Conservation (phyloP, 768 basidiomycete species). For the Naganishia friedmannii region DNA sequence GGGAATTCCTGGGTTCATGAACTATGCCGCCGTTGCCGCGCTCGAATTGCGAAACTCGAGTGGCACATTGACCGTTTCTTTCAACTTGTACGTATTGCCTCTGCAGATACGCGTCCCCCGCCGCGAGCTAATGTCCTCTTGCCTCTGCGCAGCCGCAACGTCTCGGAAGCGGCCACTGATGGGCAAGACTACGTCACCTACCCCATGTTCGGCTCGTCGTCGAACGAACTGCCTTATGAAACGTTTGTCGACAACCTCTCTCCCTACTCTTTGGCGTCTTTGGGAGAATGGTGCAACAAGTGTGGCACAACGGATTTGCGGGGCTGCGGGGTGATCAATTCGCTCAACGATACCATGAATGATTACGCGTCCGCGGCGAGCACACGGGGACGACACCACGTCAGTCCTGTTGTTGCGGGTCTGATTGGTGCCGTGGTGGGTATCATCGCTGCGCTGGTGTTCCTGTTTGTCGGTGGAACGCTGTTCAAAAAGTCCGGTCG, state of each 20-base stretch:
- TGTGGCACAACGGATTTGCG: slow-evolving; percentile 31
- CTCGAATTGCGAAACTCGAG: slow-evolving; percentile 38
- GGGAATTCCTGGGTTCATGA: slow-evolving; percentile 41
- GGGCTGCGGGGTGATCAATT: slow-evolving; percentile 34
- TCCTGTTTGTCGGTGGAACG: slow-evolving; percentile 15
- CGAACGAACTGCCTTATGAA: slow-evolving; percentile 30
- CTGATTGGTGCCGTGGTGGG: slow-evolving; percentile 44
- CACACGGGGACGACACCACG: slow-evolving; percentile 29
- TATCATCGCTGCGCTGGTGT: slow-evolving; percentile 30
- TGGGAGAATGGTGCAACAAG: slow-evolving; percentile 35
- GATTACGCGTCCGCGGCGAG: slow-evolving; percentile 29
- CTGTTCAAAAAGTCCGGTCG: slow-evolving; percentile 10
- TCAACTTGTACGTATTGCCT: slow-evolving; percentile 38
- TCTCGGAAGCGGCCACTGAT: slow-evolving; percentile 28
- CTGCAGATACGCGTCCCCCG: too few species aligned
- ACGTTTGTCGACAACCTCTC: slow-evolving; percentile 36
- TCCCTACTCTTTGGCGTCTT: slow-evolving; percentile 35
- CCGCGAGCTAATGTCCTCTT: neutral
- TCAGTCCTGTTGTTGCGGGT: slow-evolving; percentile 40
- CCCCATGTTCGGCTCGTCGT: slow-evolving; percentile 34
- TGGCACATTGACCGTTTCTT: slow-evolving; percentile 34
- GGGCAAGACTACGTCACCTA: slow-evolving; percentile 28
- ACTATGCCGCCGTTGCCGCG: slow-evolving; percentile 40
- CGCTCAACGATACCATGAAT: slow-evolving; percentile 25
- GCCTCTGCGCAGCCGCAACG: slow-evolving; percentile 35